phyloP scores from a whole-genome alignment of 2,329 filamentous ascomycete species.

The Claviceps pazoutovae region DNA sequence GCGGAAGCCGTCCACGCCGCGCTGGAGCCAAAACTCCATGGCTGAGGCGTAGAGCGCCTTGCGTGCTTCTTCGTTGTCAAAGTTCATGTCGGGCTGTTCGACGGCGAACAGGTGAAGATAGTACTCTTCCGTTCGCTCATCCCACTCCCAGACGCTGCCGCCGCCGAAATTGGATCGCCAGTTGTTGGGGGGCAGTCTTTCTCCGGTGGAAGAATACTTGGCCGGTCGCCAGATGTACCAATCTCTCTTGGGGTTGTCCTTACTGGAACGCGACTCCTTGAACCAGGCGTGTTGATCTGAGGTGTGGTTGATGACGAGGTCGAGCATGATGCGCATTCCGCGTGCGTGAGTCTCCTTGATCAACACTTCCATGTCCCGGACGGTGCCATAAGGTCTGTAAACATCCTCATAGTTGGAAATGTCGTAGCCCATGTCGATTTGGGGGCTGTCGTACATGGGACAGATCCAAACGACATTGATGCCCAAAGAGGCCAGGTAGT shows the following conservation, averaged over 20 bases:
- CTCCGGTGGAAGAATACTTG: constrained; percentile 39
- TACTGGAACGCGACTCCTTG: constrained; percentile 47
- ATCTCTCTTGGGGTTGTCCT: constrained; percentile 48
- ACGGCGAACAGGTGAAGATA: constrained; percentile 64
- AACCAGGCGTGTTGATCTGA: constrained; percentile 62
- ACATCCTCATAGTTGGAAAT: constrained; percentile 54
- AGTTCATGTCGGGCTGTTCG: constrained; percentile 76
- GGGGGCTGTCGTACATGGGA: constrained; percentile 50
- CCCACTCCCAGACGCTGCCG: constrained; percentile 54
- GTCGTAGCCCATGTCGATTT: constrained; percentile 59
- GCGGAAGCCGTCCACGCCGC: constrained; percentile 60
- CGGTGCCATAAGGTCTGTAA: constrained; percentile 50
- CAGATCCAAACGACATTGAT: constrained; percentile 54
- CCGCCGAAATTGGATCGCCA: constrained; percentile 51
- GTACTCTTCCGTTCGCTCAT: constrained; percentile 59
- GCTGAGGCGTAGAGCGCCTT: constrained; percentile 56
- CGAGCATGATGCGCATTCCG: constrained; percentile 58
- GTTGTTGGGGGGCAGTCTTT: constrained; percentile 59
- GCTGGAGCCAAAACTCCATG: constrained; percentile 68
- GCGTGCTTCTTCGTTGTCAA: constrained; percentile 57
- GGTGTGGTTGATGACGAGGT: constrained; percentile 68
- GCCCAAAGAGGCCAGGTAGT: constrained; percentile 47
- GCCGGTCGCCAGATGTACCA: constrained; percentile 52
- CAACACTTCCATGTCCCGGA: constrained; percentile 49
- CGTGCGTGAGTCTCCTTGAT: constrained; percentile 45